A percentile compares a stretch with the other conserved stretches of the same genome.
Conservation (phyloP, 345 rosid genomes). For the Noccaea bulbosa region DNA sequence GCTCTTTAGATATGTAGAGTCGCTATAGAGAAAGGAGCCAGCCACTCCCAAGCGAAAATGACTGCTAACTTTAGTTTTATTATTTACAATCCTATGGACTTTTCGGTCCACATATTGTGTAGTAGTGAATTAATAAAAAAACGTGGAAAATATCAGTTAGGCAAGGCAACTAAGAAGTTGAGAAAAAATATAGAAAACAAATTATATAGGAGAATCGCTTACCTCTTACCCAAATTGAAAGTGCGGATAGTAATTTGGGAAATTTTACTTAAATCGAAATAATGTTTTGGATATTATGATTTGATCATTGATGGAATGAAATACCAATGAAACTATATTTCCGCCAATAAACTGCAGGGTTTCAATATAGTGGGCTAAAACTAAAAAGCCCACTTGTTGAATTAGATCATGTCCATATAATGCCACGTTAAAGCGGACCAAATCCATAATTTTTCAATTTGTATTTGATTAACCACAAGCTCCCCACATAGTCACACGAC, state of each 20-base stretch:
- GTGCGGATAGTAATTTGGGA: too few relatives aligned
- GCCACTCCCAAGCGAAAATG: conserved; percentile 42
- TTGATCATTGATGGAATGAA: too few relatives aligned
- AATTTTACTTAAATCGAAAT: too few relatives aligned
- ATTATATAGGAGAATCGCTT: background rate
- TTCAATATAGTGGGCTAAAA: background rate
- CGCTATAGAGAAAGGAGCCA: conserved; percentile 39
- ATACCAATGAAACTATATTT: background rate
- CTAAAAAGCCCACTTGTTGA: background rate
- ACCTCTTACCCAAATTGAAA: too few relatives aligned
- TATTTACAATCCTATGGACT: conserved; percentile 23
- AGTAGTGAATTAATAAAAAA: background rate
- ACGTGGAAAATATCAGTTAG: conserved; percentile 8
- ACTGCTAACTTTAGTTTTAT: conserved; percentile 28
- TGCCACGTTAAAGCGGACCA: conserved; percentile 19
- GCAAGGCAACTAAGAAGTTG: background rate
- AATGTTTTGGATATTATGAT: too few relatives aligned
- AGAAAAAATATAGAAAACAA: background rate
- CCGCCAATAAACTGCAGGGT: background rate
- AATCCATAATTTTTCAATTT: background rate
- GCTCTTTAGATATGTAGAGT: conserved; percentile 47
- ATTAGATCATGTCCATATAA: conserved; percentile 10
- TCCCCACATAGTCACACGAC: conserved; percentile 10
- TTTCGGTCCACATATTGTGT: conserved; percentile 17
- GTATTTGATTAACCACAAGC: background rate